Percentiles rank a stretch among this genome's conserved stretches.
These are phyloP conservation scores for Rhododendron simsii DNA, from an alignment of 148 eudicot species.

Conservation along the genomic window DNA sequence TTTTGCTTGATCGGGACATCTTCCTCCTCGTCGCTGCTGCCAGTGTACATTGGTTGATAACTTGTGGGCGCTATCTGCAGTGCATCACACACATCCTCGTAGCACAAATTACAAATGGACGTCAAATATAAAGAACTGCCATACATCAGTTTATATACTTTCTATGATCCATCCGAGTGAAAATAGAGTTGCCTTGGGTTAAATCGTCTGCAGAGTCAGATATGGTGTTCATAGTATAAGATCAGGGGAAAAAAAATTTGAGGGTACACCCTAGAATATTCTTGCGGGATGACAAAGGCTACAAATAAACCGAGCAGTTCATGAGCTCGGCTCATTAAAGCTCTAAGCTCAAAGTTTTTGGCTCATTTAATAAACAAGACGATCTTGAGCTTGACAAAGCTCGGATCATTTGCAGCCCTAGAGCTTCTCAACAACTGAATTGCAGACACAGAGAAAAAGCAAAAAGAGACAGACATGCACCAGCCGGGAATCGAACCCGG, in stretches of 20 bases:
- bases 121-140: neutral
- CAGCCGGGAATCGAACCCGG: slow-evolving; percentile 9
- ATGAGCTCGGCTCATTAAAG: too few relatives aligned
- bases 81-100: neutral
- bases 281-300: too few relatives aligned
- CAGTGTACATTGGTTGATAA: slow-evolving; percentile 61
- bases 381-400: too few relatives aligned
- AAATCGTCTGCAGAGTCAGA: too few relatives aligned
- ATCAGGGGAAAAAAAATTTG: too few relatives aligned
- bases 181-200: neutral
- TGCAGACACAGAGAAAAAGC: neutral
- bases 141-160: neutral
- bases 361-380: too few relatives aligned
- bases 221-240: too few relatives aligned
- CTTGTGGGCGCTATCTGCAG: slow-evolving; percentile 40
- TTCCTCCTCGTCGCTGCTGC: slow-evolving; percentile 17
- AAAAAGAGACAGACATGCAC: neutral
- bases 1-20: slow-evolving; percentile 5
- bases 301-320: too few relatives aligned
- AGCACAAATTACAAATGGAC: neutral
- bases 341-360: too few relatives aligned
- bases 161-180: neutral
- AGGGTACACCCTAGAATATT: too few relatives aligned
- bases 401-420: too few relatives aligned
- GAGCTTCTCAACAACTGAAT: too few relatives aligned